Conservation (phyloP, 1,284 basidiomycete genomes). For the Earliella scabrosa region DNA sequence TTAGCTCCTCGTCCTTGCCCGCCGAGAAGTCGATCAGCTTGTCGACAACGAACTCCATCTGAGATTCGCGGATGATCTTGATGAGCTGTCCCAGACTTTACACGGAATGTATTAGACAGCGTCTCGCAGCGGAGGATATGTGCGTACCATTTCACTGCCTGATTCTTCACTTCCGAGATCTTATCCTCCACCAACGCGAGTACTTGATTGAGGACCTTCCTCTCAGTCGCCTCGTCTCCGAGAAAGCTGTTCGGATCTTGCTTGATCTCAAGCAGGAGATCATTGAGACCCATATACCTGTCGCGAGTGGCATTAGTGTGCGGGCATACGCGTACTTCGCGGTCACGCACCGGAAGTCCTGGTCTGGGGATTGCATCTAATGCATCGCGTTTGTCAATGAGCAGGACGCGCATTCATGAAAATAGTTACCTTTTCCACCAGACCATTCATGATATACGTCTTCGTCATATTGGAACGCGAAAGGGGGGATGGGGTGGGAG, state of each 20-base stretch:
- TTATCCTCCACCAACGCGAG: slow-evolving; percentile 88
- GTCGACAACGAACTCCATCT: slow-evolving; percentile 88
- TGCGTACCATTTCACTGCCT: slow-evolving; percentile 93
- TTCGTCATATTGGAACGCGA: slow-evolving; percentile 67
- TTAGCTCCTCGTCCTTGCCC: slow-evolving; percentile 86
- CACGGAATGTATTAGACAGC: slow-evolving; percentile 2
- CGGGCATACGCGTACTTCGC: slow-evolving; percentile 12
- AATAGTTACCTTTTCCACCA: slow-evolving; percentile 72
- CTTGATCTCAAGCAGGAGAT: slow-evolving; percentile 86
- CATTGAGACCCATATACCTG: slow-evolving; percentile 95
- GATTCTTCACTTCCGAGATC: slow-evolving; percentile 98
- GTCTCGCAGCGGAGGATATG: too few species aligned
- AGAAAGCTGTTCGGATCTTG: slow-evolving; percentile 70
- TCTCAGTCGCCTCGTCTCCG: slow-evolving; percentile 84
- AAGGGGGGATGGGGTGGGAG: slow-evolving; percentile 1
- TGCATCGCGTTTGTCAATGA: slow-evolving; percentile 25
- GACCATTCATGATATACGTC: slow-evolving; percentile 77
- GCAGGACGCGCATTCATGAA: background rate
- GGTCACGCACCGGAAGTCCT: slow-evolving; percentile 72
- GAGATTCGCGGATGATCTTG: slow-evolving; percentile 81
- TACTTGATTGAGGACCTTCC: slow-evolving; percentile 80
- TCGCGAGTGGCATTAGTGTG: slow-evolving; percentile 20
- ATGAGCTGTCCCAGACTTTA: slow-evolving; percentile 83
- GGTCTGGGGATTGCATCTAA: slow-evolving; percentile 84
- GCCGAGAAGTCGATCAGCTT: slow-evolving; percentile 85